Evolutionary conservation across 139 green algal species (phyloP).

Genomic region (Desmodesmus armatus): DNA sequence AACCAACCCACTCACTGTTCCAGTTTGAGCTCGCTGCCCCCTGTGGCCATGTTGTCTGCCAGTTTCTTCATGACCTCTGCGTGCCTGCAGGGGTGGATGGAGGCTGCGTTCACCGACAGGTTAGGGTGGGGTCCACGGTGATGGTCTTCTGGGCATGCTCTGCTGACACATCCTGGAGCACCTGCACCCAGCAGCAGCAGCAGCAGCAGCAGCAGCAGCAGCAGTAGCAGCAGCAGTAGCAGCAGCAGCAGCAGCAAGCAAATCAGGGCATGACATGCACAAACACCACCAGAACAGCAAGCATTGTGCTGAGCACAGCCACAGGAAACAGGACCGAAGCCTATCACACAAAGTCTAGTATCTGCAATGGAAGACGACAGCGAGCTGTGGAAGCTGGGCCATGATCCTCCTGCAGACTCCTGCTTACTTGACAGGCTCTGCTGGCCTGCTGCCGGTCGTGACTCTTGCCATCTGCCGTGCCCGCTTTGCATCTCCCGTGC

Average conservation of each 20-base stretch:
- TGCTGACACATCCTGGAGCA: constrained; percentile 87
- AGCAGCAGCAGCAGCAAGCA: background rate
- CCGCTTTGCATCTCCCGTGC: too few species aligned
- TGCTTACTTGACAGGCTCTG: too few species aligned
- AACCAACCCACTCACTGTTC: constrained; percentile 84
- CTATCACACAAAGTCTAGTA: too few species aligned
- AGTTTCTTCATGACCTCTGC: constrained; percentile 87
- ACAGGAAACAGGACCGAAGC: too few species aligned
- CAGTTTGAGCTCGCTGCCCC: constrained; percentile 70
- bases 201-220: background rate
- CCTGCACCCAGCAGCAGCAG: constrained; percentile 53
- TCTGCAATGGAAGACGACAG: too few species aligned
- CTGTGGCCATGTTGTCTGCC: constrained; percentile 68
- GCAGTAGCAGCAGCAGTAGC: background rate
- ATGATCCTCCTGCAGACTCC: too few species aligned
- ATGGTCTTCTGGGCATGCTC: constrained; percentile 92
- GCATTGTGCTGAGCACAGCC: background rate
- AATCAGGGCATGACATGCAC: too few species aligned
- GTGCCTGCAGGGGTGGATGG: constrained; percentile 93
- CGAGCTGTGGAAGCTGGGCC: too few species aligned
- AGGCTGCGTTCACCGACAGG: constrained; percentile 68
- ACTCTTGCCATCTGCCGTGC: too few species aligned
- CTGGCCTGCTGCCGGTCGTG: too few species aligned
- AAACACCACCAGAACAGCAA: background rate
- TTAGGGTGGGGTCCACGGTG: constrained; percentile 90